These are phyloP conservation scores for Panicum hallii DNA, from an alignment of 202 grass and related monocot genomes.

Conservation along the genomic window DNA sequence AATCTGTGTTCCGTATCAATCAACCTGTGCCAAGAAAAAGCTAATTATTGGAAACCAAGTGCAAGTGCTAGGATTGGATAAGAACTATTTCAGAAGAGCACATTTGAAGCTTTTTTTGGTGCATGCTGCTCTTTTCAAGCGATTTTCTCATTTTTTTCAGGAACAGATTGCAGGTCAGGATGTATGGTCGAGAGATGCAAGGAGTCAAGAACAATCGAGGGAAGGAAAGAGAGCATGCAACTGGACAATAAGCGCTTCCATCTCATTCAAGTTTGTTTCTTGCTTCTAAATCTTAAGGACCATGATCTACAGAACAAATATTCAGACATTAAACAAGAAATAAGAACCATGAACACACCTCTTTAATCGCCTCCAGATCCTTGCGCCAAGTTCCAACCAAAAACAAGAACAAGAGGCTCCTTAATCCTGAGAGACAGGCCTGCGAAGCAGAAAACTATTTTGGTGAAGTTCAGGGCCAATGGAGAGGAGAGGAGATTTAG, in stretches of 20 bases:
- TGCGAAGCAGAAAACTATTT: conserved; percentile 30
- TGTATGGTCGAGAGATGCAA: background rate
- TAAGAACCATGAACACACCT: conserved; percentile 21
- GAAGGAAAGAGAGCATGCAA: background rate
- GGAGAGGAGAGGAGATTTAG: conserved; percentile 53
- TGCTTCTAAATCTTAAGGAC: background rate
- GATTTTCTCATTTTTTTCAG: background rate
- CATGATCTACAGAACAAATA: background rate
- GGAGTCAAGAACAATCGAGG: background rate
- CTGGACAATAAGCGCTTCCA: conserved; percentile 6
- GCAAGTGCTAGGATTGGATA: background rate
- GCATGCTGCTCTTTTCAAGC: background rate
- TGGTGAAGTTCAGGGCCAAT: conserved; percentile 15
- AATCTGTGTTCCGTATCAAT: conserved; percentile 7
- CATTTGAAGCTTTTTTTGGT: conserved; percentile 1
- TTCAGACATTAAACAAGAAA: conserved; percentile 2
- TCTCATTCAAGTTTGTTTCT: conserved; percentile 7
- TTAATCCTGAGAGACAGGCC: background rate
- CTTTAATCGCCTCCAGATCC: background rate
- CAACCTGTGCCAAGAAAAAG: conserved; percentile 22
- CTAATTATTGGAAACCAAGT: conserved; percentile 26
- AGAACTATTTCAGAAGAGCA: conserved; percentile 34
- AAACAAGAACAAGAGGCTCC: background rate
- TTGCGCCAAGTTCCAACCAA: conserved; percentile 18
- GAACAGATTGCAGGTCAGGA: conserved; percentile 1